These are phyloP conservation scores for Trifolium repens DNA, from an alignment of 306 rosid genomes.

Conservation along the genomic window DNA sequence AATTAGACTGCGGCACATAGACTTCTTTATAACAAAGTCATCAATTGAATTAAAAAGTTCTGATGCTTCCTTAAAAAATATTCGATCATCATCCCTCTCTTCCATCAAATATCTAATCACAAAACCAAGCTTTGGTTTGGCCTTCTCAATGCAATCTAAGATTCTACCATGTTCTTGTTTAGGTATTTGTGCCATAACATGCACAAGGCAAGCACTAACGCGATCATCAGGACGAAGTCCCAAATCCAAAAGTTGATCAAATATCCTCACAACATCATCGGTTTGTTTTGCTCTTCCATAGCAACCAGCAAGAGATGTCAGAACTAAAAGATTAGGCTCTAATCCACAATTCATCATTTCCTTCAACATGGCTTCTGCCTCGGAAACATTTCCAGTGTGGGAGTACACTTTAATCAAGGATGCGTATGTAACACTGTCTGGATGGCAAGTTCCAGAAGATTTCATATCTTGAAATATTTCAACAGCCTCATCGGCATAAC, in stretches of 20 bases:
- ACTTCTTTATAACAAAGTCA: constrained; percentile 70
- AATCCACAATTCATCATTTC: not conserved
- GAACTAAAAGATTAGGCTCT: not conserved
- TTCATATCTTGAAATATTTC: not conserved
- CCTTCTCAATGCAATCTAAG: constrained; percentile 60
- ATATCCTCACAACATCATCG: not conserved
- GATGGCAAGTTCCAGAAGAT: not conserved
- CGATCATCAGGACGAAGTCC: not conserved
- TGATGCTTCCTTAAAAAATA: constrained; percentile 62
- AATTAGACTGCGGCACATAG: constrained; percentile 73
- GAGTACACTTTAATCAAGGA: not conserved
- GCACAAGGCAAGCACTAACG: not conserved
- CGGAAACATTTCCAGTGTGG: not conserved
- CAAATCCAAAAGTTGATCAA: not conserved
- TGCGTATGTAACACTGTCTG: not conserved
- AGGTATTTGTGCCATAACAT: not conserved
- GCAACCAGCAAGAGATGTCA: not conserved
- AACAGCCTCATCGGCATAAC: not conserved
- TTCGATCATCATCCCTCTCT: constrained; percentile 48
- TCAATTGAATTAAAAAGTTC: constrained; percentile 60
- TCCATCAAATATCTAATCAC: constrained; percentile 61
- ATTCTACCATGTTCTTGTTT: constrained; percentile 1
- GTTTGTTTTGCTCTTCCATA: not conserved
- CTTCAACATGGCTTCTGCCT: not conserved
- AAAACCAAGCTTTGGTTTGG: constrained; percentile 65